Evolutionary conservation across 495 filamentous ascomycete species (phyloP).

Genomic region (Glarea lozoyensis): DNA sequence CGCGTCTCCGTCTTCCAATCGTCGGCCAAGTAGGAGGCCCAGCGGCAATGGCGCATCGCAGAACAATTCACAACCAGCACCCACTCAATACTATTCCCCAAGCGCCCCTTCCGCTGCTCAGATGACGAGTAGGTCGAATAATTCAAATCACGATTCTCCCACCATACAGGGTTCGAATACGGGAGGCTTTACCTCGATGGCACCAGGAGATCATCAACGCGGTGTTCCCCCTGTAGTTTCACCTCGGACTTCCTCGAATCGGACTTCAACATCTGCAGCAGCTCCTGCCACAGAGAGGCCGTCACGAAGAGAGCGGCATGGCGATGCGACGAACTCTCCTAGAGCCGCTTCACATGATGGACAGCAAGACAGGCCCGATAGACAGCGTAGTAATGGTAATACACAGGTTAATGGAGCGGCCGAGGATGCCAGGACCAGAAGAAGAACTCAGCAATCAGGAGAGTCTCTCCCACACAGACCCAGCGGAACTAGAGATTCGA

Average conservation of each 20-base stretch:
- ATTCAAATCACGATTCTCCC: constrained; percentile 27
- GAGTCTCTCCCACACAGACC: constrained; percentile 32
- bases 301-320: constrained; percentile 17
- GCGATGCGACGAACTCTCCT: constrained; percentile 30
- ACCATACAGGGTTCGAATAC: constrained; percentile 29
- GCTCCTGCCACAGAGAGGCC: constrained; percentile 13
- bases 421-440: constrained; percentile 33
- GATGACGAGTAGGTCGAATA: constrained; percentile 29
- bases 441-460: constrained; percentile 33
- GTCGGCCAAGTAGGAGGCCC: constrained; percentile 33
- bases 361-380: constrained; percentile 13
- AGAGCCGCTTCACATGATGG: constrained; percentile 35
- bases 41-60: constrained; percentile 42
- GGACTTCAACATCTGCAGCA: constrained; percentile 20
- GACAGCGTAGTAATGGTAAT: constrained; percentile 28
- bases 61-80: constrained; percentile 25
- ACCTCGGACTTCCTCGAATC: constrained; percentile 55
- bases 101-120: constrained; percentile 36
- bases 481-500: constrained; percentile 38
- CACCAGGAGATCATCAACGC: constrained; percentile 23
- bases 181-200: constrained; percentile 22
- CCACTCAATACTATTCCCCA: constrained; percentile 39
- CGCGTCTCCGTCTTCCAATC: constrained; percentile 35
- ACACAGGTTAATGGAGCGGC: constrained; percentile 19
- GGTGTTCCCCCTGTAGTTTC: constrained; percentile 40